A percentile compares a stretch with the other conserved stretches of the same genome.
phyloP scores from a whole-genome alignment of 208 protist species.

The Crithidia thermophila region DNA sequence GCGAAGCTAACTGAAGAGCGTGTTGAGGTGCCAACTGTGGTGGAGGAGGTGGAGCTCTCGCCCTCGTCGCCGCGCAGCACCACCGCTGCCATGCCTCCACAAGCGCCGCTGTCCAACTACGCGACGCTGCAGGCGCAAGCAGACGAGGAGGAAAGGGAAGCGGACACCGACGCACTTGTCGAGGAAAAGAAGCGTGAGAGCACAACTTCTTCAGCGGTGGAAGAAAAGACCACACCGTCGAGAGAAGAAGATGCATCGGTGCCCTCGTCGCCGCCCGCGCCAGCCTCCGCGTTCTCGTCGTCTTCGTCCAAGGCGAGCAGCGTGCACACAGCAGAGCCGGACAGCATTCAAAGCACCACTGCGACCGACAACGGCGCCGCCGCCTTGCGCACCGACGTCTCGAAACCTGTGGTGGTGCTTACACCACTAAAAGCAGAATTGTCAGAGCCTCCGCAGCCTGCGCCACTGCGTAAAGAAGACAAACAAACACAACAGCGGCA shows the following conservation, averaged over 20 bases:
- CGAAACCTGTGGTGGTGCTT: not conserved
- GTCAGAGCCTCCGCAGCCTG: not conserved
- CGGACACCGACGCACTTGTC: no score
- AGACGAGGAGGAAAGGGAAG: no score
- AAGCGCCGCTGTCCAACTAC: not conserved
- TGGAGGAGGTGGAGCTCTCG: slow-evolving; percentile 21
- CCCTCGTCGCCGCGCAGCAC: slow-evolving; percentile 16
- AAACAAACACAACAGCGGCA: not conserved
- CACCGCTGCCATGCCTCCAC: not conserved
- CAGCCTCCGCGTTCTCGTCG: not conserved
- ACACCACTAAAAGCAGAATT: not conserved
- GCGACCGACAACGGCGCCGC: not conserved
- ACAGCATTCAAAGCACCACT: not conserved
- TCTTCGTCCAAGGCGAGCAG: slow-evolving; percentile 10
- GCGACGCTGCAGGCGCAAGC: not conserved
- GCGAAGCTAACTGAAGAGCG: no score
- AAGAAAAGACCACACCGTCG: not conserved
- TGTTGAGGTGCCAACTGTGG: no score
- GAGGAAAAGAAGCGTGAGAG: no score
- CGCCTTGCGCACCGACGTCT: not conserved
- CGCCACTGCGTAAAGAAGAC: not conserved
- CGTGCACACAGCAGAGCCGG: slow-evolving; percentile 5
- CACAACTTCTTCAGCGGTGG: no score
- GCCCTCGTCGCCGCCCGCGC: not conserved
- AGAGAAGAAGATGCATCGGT: not conserved